Evolutionary conservation across 2,329 filamentous ascomycete genomes (phyloP).

Genomic region (Gnomoniopsis sp.): DNA sequence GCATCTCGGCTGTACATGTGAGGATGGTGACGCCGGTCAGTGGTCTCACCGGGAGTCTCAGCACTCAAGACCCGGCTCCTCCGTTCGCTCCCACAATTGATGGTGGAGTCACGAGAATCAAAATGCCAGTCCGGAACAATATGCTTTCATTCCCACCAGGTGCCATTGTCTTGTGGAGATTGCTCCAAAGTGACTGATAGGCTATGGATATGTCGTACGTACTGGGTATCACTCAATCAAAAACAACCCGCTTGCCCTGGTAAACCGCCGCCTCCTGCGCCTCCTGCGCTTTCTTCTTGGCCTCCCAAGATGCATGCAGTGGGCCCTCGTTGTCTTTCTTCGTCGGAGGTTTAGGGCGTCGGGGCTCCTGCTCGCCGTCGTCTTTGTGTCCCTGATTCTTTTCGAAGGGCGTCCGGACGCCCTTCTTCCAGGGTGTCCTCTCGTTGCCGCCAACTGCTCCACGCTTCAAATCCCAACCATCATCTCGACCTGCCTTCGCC

Average conservation of each 20-base stretch:
- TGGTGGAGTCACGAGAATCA: too few relatives aligned
- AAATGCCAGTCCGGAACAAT: background rate
- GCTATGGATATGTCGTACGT: background rate
- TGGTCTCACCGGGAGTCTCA: too few relatives aligned
- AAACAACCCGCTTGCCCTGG: conserved; percentile 55
- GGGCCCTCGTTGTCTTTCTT: conserved; percentile 30
- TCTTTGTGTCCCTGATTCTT: conserved; percentile 17
- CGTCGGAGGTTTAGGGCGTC: conserved; percentile 1
- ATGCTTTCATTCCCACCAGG: background rate
- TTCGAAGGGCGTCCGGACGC: conserved; percentile 34
- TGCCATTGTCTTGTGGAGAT: background rate
- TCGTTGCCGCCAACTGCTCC: conserved; percentile 48
- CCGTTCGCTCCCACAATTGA: too few relatives aligned
- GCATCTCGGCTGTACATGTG: too few relatives aligned
- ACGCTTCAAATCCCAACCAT: conserved; percentile 56
- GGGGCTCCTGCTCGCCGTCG: background rate
- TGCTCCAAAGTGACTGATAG: background rate
- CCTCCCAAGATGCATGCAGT: conserved; percentile 64
- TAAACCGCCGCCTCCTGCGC: conserved; percentile 49
- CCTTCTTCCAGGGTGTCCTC: conserved; percentile 52
- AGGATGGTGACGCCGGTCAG: too few relatives aligned
- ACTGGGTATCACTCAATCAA: conserved; percentile 40
- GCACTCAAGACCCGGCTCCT: too few relatives aligned
- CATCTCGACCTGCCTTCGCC: conserved; percentile 39
- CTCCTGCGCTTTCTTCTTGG: conserved; percentile 60